Percentiles rank a stretch among this genome's conserved stretches.
phyloP scores from a whole-genome alignment of 495 filamentous ascomycete genomes.

The Thermothielavioides terrestris region DNA sequence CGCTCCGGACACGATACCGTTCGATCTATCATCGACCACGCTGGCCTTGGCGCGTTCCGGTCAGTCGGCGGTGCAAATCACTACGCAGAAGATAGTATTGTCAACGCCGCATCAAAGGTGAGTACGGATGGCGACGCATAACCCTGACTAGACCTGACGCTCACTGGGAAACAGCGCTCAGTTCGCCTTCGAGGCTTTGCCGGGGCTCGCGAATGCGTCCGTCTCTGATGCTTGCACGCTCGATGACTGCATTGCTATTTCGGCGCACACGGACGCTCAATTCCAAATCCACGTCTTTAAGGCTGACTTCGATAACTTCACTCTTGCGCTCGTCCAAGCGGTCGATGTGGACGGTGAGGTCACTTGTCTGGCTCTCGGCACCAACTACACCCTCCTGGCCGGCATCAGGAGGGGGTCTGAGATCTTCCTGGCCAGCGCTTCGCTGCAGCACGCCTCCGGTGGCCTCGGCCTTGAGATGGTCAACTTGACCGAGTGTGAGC shows the following conservation, averaged over 20 bases:
- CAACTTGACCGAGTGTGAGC: conserved; percentile 16
- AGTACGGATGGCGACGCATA: neutral
- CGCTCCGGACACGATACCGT: conserved; percentile 34
- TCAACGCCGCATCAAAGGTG: conserved; percentile 6
- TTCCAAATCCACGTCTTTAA: conserved; percentile 30
- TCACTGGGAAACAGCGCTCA: conserved; percentile 20
- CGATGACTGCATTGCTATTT: conserved; percentile 27
- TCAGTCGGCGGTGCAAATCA: conserved; percentile 46
- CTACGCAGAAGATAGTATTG: conserved; percentile 40
- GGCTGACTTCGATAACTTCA: conserved; percentile 15
- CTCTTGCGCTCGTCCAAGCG: conserved; percentile 5
- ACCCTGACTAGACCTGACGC: neutral
- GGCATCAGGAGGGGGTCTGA: conserved; percentile 22
- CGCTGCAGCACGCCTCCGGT: conserved; percentile 2
- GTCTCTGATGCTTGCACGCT: conserved; percentile 29
- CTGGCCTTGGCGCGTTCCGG: conserved; percentile 40
- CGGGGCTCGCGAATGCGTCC: conserved; percentile 5
- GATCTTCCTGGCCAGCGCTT: conserved; percentile 21
- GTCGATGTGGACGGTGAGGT: conserved; percentile 33
- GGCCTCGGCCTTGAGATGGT: neutral
- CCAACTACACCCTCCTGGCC: conserved; percentile 21
- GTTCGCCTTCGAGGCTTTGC: conserved; percentile 18
- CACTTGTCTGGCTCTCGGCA: conserved; percentile 28
- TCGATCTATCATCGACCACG: conserved; percentile 46
- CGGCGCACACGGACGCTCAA: conserved; percentile 21